Base-by-base conservation (phyloP, 1,139 yeast genomes). In the Pichia sorboxylosa region DNA sequence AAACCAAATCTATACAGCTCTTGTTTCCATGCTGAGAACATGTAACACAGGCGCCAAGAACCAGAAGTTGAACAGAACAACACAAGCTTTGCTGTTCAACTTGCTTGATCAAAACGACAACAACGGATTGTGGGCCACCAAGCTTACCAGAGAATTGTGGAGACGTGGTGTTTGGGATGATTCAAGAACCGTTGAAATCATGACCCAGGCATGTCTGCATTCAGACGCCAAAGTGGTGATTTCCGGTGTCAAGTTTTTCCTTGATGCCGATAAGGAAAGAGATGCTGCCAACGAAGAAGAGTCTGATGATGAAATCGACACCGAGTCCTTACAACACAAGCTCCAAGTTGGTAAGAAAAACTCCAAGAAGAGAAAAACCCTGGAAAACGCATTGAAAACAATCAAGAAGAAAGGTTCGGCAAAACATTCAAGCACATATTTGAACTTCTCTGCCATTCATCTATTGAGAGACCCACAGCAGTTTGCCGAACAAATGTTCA, bases 161-260 rank as follows among this genome's bases (percentile, higher is more conserved):
- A 71, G 94, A 61, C 69, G 97, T 52, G 94, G 94, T 50, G 80
- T 90, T 39, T 90, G 99, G 99, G 96, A 85, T 55, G 99, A 90
- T 57, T 71, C 94, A 1, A 66, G 97, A 47, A 80, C 97, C 0
- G 94, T 90, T 17, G 98, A 90, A 57, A 74, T 90, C 48, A 87
- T 92, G 97, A 80, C 94, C 3, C 93, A 84, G 49, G 96, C 97
- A 1, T 85, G 96, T 2, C 58, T 82, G 39, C 95, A 85, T 51
- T 74, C 81, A 9, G 94, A 87, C 47, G 69, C 75, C 11, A 90
- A 90, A 58, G 93, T 90, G 33, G 82, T 94, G 10, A 63, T 79
- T 38, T 82, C 96, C 2, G 98, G 96, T 37, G 92, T 84, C 23
- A 65, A 74, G 48, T 90, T 90, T 58, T 90, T 90, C 58, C 61